Base-by-base conservation (phyloP, 345 rosid species). In the Pelargonium nanum region DNA sequence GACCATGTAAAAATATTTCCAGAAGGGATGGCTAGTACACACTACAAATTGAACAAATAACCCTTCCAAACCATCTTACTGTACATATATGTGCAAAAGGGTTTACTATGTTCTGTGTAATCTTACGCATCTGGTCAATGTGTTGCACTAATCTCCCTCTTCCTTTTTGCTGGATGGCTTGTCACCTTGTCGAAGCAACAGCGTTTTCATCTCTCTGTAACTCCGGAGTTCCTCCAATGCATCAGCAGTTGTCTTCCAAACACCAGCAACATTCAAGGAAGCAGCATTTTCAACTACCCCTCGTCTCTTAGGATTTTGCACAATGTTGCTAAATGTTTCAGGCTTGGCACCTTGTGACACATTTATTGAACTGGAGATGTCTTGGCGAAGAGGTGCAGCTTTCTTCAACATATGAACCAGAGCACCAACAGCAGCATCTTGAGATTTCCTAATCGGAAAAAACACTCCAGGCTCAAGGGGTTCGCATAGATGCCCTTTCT, bases 341-440 rank as follows among this genome's bases (percentile, higher is more conserved):
- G 77, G 61, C 65, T 64, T 62, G 13, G 70, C 48, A 56, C 76
- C 65, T 55, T 72, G 80, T 2, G 77, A 57, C 26, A 76, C 65
- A 61, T 69, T 71, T 26, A 56, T 50, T 9, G 73, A 66, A 21
- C 62, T 34, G n/a, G 79, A 70, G 52, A 54, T 44, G 40, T 82
- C 95, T 74, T 84, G 90, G 26, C 75, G 75, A 19, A 93, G 91
- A 50, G 97, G 96, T 12, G 83, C 87, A 28, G 97, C 97, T 83
- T 85, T 87, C 78, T 84, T 76, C 80, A 93, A 78, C 96, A 93
- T 77, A 4, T 26, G 57, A 55, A 93, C 97, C 54, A 89, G 85
- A 32, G 84, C 90, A 74, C 99, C 96, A 61, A 93, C 94, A 34
- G 85, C 96, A 62, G 97, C 99, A 73, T 79, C 97, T 44, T 80